These are phyloP conservation scores for Saksenaea vasiformis DNA, from an alignment of 371 early-diverging fungal species.

Conservation along the genomic window DNA sequence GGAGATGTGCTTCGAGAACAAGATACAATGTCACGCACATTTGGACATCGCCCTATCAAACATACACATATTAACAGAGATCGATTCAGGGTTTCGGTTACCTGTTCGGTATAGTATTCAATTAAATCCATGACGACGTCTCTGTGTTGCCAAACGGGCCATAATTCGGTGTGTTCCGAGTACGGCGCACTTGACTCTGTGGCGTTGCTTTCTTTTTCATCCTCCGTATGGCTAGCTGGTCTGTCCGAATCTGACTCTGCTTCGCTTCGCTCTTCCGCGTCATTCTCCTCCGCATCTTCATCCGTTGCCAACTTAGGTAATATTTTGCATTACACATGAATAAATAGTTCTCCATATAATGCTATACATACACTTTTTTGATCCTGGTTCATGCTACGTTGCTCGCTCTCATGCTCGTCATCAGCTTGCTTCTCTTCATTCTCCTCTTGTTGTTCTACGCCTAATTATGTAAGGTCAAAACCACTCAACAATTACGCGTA, in stretches of 20 bases:
- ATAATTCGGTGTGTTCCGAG: constrained; percentile 34
- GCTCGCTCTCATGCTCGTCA: neutral
- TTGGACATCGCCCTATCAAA: constrained; percentile 73
- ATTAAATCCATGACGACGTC: constrained; percentile 59
- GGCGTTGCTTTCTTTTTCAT: neutral
- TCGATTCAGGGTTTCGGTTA: constrained; percentile 10
- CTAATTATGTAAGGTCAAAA: neutral
- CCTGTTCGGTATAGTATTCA: constrained; percentile 76
- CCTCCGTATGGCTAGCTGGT: neutral
- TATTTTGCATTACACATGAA: neutral
- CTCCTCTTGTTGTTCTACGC: neutral
- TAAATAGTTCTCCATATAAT: neutral
- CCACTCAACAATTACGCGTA: neutral
- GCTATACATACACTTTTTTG: neutral
- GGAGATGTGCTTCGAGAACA: constrained; percentile 55
- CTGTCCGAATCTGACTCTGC: neutral
- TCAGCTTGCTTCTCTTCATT: neutral
- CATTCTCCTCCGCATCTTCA: constrained; percentile 2
- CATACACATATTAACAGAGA: neutral
- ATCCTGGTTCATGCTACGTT: neutral
- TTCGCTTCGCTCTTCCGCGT: neutral
- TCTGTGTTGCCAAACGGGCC: constrained; percentile 58
- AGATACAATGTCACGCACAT: constrained; percentile 79
- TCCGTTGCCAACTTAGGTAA: neutral
- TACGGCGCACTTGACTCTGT: constrained; percentile 1